A percentile compares a stretch with the other conserved stretches of the same genome.
These are phyloP conservation scores for Ophiocordyceps sinensis DNA, from an alignment of 2,329 filamentous ascomycete genomes.

Conservation along the genomic window DNA sequence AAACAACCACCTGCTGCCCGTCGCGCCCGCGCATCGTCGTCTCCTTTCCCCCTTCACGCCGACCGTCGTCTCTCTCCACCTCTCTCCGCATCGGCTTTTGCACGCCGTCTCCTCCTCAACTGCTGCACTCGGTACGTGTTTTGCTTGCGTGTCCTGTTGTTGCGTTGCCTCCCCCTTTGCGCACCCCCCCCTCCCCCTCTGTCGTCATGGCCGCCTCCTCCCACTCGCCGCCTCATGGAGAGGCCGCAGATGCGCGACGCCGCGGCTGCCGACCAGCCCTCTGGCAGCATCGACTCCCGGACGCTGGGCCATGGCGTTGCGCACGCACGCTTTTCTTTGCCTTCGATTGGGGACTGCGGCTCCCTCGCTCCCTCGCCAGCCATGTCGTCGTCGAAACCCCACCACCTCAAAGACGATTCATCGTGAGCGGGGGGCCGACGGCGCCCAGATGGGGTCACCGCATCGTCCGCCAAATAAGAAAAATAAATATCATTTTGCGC, in stretches of 20 bases:
- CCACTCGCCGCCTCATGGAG: neutral
- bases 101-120: neutral
- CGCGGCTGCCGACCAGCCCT: neutral
- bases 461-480: too few species aligned
- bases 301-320: too few species aligned
- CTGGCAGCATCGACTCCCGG: neutral
- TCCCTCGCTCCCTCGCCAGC: too few species aligned
- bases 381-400: too few species aligned
- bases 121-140: conserved; percentile 4
- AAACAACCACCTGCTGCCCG: conserved; percentile 5
- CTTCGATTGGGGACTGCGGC: too few species aligned
- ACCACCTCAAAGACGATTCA: too few species aligned
- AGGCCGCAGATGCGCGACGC: neutral
- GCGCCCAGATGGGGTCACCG: too few species aligned
- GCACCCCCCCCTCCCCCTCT: conserved; percentile 19
- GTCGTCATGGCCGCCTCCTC: conserved; percentile 21
- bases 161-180: conserved; percentile 4
- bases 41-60: neutral
- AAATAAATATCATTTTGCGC: neutral
- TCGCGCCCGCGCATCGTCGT: conserved; percentile 7
- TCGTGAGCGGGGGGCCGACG: too few species aligned
- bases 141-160: conserved; percentile 2
- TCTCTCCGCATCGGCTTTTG: neutral
- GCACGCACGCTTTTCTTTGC: too few species aligned
- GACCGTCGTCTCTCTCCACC: neutral